Percentiles rank a stretch among this genome's conserved stretches.
phyloP scores from a whole-genome alignment of 176 grass and related monocot species.

The Aegilops bicornis region DNA sequence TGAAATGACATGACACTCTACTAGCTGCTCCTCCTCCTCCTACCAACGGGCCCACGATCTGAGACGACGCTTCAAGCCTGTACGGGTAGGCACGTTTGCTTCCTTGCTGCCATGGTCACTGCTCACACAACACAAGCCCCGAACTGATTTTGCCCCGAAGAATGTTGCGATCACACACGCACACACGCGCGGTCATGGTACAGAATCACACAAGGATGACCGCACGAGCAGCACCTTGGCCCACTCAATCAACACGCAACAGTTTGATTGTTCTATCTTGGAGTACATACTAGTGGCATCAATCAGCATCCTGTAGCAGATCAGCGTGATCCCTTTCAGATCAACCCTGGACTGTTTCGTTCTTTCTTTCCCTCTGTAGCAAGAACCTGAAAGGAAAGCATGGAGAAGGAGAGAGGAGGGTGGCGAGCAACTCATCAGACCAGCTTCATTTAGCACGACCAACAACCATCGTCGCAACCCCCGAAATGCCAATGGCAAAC shows the following conservation, averaged over 20 bases:
- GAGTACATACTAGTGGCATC: background rate
- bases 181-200: background rate
- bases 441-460: conserved; percentile 3
- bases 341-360: background rate
- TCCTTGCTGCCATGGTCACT: background rate
- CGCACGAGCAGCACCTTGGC: background rate
- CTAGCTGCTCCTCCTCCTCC: background rate
- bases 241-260: background rate
- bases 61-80: background rate
- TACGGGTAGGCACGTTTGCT: background rate
- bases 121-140: background rate
- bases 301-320: background rate
- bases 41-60: background rate
- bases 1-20: background rate
- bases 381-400: background rate
- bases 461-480: background rate
- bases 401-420: background rate
- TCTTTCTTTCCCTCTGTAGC: conserved; percentile 2
- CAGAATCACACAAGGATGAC: background rate
- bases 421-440: background rate
- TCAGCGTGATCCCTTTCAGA: background rate
- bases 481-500: background rate
- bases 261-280: background rate
- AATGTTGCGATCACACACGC: background rate
- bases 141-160: background rate